Percentiles rank a stretch among this genome's conserved stretches.
Conservation (phyloP, 1,284 basidiomycete genomes). For the Austroboletus niveus region DNA sequence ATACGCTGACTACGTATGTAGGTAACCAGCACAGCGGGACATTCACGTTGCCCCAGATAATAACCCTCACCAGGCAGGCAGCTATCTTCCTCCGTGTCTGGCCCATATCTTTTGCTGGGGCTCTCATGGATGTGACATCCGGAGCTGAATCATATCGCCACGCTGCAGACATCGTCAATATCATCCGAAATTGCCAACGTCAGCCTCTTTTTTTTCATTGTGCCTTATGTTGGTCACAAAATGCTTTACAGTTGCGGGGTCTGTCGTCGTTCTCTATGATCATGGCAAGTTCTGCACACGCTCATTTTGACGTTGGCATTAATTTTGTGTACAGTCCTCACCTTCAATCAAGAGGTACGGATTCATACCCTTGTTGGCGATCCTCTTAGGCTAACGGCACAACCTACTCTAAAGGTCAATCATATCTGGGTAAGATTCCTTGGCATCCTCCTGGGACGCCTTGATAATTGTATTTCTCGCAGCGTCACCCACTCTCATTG, state of each 20-base stretch:
- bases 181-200: background rate
- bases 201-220: background rate
- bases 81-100: background rate
- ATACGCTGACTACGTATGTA: background rate
- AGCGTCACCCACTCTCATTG: conserved; percentile 1
- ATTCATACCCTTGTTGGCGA: background rate
- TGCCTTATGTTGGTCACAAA: background rate
- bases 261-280: conserved; percentile 3
- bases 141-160: background rate
- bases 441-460: background rate
- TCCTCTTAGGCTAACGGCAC: background rate
- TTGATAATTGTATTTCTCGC: background rate
- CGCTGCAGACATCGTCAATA: background rate
- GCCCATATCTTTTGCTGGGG: background rate
- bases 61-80: background rate
- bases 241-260: background rate
- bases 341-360: conserved; percentile 10
- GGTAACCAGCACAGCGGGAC: background rate
- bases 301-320: background rate
- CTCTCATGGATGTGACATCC: background rate
- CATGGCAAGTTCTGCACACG: background rate
- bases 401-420: conserved; percentile 8
- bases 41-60: background rate
- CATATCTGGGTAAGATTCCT: conserved; percentile 16
- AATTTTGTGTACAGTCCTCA: background rate